Conservation (phyloP, 78 protist species). For the Planoprotostelium fungivorum region DNA sequence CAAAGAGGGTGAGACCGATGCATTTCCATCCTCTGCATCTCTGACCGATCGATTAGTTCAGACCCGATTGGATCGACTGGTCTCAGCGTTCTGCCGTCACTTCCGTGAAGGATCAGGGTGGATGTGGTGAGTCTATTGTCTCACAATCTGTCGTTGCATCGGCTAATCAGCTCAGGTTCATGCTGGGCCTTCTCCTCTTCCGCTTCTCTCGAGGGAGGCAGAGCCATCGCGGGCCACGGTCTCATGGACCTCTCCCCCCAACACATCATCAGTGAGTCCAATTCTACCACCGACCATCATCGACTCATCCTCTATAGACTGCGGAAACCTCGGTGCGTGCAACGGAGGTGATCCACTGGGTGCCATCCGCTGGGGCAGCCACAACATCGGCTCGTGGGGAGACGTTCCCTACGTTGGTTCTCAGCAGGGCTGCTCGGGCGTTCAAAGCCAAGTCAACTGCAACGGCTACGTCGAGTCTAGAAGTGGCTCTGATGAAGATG, state of each 20-base stretch:
- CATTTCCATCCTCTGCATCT: not conserved
- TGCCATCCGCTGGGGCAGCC: not conserved
- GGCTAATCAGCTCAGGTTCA: no score
- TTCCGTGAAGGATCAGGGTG: constrained; percentile 73
- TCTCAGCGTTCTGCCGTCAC: constrained; percentile 58
- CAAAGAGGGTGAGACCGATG: not conserved
- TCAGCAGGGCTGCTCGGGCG: not conserved
- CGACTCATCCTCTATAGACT: not conserved
- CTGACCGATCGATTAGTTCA: not conserved
- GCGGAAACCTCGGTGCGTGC: not conserved
- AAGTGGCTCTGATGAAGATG: not conserved
- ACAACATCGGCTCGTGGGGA: not conserved
- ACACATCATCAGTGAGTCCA: not conserved
- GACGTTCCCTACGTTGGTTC: not conserved
- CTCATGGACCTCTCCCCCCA: not conserved
- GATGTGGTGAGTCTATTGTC: no score
- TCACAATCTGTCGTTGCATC: no score
- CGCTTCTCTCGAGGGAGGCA: not conserved
- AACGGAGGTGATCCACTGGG: not conserved
- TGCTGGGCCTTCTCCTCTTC: constrained; percentile 80
- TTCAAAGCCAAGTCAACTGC: not conserved
- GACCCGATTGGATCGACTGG: constrained; percentile 59
- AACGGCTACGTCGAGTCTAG: not conserved
- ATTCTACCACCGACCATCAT: not conserved
- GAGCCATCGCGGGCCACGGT: not conserved